A percentile compares a stretch with the other conserved stretches of the same genome.
These are phyloP conservation scores for Pseudopyricularia cyperi DNA, from an alignment of 2,329 filamentous ascomycete genomes.

Conservation along the genomic window DNA sequence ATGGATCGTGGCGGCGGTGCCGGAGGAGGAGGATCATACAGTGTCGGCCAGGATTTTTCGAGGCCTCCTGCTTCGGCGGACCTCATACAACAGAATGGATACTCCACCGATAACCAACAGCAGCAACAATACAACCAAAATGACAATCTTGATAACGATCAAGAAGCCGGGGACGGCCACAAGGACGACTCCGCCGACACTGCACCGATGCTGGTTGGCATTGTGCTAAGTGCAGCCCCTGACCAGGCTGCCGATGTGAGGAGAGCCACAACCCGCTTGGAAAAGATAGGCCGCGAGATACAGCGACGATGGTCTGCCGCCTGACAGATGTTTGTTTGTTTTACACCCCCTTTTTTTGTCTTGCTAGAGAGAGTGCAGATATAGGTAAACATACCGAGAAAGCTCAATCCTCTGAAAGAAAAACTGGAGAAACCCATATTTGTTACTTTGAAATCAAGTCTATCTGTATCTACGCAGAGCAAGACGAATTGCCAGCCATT, in stretches of 20 bases:
- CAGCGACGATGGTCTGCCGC: constrained; percentile 37
- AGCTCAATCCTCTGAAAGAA: too few species aligned
- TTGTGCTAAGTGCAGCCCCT: constrained; percentile 37
- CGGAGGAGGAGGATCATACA: too few species aligned
- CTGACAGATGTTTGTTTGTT: constrained; percentile 3
- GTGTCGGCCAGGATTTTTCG: not conserved
- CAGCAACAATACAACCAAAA: not conserved
- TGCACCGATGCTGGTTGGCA: constrained; percentile 38
- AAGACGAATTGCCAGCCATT: not conserved
- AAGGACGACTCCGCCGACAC: constrained; percentile 11
- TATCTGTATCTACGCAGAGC: not conserved
- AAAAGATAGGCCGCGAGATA: constrained; percentile 39
- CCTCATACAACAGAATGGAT: not conserved
- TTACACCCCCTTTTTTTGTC: not conserved
- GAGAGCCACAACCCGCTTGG: constrained; percentile 36
- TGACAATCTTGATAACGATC: not conserved
- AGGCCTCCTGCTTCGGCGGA: not conserved
- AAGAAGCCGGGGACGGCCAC: not conserved
- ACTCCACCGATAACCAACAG: not conserved
- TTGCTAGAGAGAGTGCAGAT: too few species aligned
- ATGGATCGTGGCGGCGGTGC: not conserved
- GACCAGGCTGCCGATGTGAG: constrained; percentile 37
- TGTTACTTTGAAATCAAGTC: not conserved
- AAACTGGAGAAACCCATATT: not conserved
- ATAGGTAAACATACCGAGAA: too few species aligned